Evolutionary conservation across 768 basidiomycete species (phyloP).

Genomic region (Chalciporus pseudorubinellus): DNA sequence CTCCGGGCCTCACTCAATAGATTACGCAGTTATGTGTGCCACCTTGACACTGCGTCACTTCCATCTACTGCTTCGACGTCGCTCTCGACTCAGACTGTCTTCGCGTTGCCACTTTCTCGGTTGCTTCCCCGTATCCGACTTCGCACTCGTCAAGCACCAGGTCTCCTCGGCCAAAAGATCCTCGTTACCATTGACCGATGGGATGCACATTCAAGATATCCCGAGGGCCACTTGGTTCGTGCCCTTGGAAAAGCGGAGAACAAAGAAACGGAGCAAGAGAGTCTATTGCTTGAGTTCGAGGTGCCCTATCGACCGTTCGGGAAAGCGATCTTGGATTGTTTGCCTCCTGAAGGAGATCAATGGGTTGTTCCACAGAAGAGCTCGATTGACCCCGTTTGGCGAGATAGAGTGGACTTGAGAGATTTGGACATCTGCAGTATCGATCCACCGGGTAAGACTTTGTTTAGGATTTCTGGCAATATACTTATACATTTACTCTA

Average conservation of each 20-base stretch:
- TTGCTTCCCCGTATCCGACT: conserved; percentile 91
- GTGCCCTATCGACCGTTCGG: conserved; percentile 96
- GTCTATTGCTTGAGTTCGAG: conserved; percentile 88
- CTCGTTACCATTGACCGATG: conserved; percentile 94
- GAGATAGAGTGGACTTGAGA: conserved; percentile 82
- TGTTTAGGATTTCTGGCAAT: conserved; percentile 2
- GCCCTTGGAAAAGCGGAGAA: conserved; percentile 87
- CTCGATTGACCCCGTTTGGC: conserved; percentile 57
- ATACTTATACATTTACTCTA: conserved; percentile 26
- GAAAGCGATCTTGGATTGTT: conserved; percentile 88
- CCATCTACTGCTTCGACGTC: conserved; percentile 76
- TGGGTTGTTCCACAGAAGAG: conserved; percentile 91
- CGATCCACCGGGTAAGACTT: conserved; percentile 79
- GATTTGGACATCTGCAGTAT: conserved; percentile 91
- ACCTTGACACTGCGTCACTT: conserved; percentile 87
- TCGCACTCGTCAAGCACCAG: conserved; percentile 90
- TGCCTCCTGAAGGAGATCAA: conserved; percentile 83
- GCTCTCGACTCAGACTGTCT: conserved; percentile 84
- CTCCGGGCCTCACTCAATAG: too few relatives aligned
- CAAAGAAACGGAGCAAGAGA: conserved; percentile 96
- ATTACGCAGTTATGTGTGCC: conserved; percentile 77
- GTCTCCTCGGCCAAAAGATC: conserved; percentile 89
- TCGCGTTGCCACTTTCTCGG: conserved; percentile 90
- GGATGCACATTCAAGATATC: conserved; percentile 84
- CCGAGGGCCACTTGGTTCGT: conserved; percentile 95